Percentiles rank a stretch among this genome's conserved stretches.
These are phyloP conservation scores for Hydnum rufescens DNA, from an alignment of 768 basidiomycete species.

Conservation along the genomic window DNA sequence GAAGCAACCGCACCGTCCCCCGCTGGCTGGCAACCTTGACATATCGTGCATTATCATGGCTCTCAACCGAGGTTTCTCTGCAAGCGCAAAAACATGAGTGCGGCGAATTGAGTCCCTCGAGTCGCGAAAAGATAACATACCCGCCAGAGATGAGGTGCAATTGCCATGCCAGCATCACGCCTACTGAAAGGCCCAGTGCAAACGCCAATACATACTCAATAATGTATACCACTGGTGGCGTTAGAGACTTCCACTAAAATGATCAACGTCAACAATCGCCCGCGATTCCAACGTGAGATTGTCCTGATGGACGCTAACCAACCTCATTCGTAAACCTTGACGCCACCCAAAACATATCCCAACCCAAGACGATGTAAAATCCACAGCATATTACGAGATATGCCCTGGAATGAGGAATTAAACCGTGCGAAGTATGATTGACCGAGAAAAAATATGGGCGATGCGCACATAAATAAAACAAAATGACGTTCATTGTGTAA, in stretches of 20 bases:
- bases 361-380: conserved; percentile 44
- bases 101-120: background rate
- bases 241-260: conserved; percentile 38
- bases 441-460: too few relatives aligned
- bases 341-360: background rate
- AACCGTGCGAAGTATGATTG: background rate
- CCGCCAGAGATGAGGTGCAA: conserved; percentile 44
- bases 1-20: conserved; percentile 33
- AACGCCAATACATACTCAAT: conserved; percentile 54
- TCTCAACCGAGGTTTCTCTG: conserved; percentile 75
- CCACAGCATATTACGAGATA: conserved; percentile 62
- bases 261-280: too few relatives aligned
- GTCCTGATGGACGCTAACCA: conserved; percentile 10
- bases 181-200: conserved; percentile 57
- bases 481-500: conserved; percentile 93
- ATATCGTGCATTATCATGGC: conserved; percentile 71
- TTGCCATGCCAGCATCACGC: conserved; percentile 54
- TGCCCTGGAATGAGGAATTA: conserved; percentile 26
- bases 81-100: background rate
- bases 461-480: conserved; percentile 60
- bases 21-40: conserved; percentile 42
- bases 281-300: conserved; percentile 1
- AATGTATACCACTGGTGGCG: conserved; percentile 51
- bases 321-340: conserved; percentile 2
- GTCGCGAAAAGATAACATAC: background rate